Evolutionary conservation across 2,329 filamentous ascomycete genomes (phyloP).

Genomic region (Pezicula radicicola): DNA sequence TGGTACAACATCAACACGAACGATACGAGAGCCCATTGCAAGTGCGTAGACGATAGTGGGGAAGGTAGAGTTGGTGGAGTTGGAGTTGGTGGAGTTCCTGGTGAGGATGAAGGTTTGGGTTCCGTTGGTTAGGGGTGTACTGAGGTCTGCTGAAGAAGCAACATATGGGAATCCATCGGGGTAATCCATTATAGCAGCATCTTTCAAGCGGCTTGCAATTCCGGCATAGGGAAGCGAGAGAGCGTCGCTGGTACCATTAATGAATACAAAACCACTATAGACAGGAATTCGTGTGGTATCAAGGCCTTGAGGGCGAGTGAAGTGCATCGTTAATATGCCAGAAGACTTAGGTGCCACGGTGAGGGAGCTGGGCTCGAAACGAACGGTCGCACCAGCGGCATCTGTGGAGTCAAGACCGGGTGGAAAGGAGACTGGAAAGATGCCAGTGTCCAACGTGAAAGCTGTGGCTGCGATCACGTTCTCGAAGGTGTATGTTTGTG

Average conservation of each 20-base stretch:
- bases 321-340: background rate
- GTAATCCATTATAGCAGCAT: slow-evolving; percentile 11
- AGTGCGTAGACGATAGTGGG: slow-evolving; percentile 17
- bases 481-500: slow-evolving; percentile 43
- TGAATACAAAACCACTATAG: slow-evolving; percentile 44
- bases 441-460: background rate
- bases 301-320: background rate
- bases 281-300: slow-evolving; percentile 36
- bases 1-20: background rate
- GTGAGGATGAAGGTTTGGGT: background rate
- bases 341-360: background rate
- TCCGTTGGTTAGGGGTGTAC: slow-evolving; percentile 27
- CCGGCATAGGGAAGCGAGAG: slow-evolving; percentile 39
- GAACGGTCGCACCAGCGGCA: background rate
- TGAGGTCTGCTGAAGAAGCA: slow-evolving; percentile 15
- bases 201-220: slow-evolving; percentile 34
- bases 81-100: slow-evolving; percentile 12
- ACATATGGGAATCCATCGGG: slow-evolving; percentile 12
- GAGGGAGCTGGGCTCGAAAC: background rate
- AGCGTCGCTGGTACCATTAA: slow-evolving; percentile 35
- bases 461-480: background rate
- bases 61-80: slow-evolving; percentile 13
- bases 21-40: background rate
- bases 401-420: background rate
- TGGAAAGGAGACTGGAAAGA: background rate